Base-by-base conservation (phyloP, 1,139 yeast species). In the Zygosaccharomyces pseudobailii region DNA sequence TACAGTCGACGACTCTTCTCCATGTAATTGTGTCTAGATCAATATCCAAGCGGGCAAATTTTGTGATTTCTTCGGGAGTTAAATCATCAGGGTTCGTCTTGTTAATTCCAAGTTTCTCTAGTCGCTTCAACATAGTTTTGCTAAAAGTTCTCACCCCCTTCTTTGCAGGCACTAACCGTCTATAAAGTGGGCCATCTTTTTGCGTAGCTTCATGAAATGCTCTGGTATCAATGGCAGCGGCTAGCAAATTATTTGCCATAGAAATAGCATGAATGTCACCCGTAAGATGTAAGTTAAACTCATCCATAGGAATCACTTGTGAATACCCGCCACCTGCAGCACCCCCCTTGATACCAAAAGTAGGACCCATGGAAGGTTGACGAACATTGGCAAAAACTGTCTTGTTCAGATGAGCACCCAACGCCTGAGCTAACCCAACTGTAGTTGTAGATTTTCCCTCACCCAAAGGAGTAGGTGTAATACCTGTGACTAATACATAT, bases 271-370 rank as follows among this genome's bases (percentile, higher is more conserved):
- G 98, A 59, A 92, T 90, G 69, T 92, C 98, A 69, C 98, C 98
- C 43, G 98, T 92, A 57, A 92, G 82, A 68, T 92, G 98, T 87
- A 92, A 82, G 75, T 92, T 92, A 76, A 92, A 92, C 71, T 92
- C 98, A 69, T 92, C 98, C 98, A 92, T 92, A 54, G 98, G 98
- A 64, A 92, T 89, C 43, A 92, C 97, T 73, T 92, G 97, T 7
- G 97, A 85, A 71, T 90, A 92, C 52, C 98, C 98, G 67, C 98
- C 98, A 66, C 98, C 98, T 19, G 98, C 97, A 55, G 98, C 98
- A 71, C 98, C 98, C 68, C 97, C 97, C 72, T 90, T 92, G 66
- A 92, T 89, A 71, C 98, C 98, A 63, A 92, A 92, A 20, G 98
- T 92, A 51, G 98, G 98, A 45, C 98, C 98, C 97, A 92, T 90